Base-by-base conservation (phyloP, 2,329 filamentous ascomycete genomes). In the Aspergillus sp. region DNA sequence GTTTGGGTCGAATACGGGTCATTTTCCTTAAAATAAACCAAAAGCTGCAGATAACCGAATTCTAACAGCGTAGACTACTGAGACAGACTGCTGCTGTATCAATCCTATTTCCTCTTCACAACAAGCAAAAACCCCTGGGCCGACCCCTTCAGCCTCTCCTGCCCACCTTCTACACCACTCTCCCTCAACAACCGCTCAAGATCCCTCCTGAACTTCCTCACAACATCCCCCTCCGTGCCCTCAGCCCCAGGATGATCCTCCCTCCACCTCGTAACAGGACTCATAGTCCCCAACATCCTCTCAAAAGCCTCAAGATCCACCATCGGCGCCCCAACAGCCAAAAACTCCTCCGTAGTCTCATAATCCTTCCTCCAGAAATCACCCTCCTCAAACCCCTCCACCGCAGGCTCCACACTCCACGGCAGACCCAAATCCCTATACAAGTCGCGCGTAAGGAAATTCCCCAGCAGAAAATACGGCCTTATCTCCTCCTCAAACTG, bases 351-450 rank as follows among this genome's bases (percentile, higher is more conserved):
- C 3, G 13, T 30, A 12, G 3, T 20, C 13, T 24, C 44, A 38
- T 34, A 53, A 2, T 57, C 49, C 32, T 36, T 48, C 17, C 43
- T n/a, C 2, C 48, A 7, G 18, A 57, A 57, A 1, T 2, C 13
- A 15, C 9, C 38, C 26, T 36, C 7, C 3, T 49, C 49, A 24
- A 85, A 81, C 1, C 63, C 74, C 0, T 55, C 11, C 0, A 75
- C 68, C 0, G 71, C 63, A 1, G 59, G 48, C 4, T 67, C 60
- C 3, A 76, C 24, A 0, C 70, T 74, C 83, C 83, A 87, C 0
- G 84, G 84, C 15, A 85, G 67, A 4, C 62, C 57, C 3, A 85
- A 69, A 12, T 73, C 65, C 1, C 60, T 54, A 62, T 84, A 85
- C 13, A 74, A 60, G 9, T 71, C 64, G 0, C 72, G 70, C 0